Percentiles rank a stretch among this genome's conserved stretches.
phyloP scores from a whole-genome alignment of 2,329 filamentous ascomycete species.

The Emericellopsis cladophorae region DNA sequence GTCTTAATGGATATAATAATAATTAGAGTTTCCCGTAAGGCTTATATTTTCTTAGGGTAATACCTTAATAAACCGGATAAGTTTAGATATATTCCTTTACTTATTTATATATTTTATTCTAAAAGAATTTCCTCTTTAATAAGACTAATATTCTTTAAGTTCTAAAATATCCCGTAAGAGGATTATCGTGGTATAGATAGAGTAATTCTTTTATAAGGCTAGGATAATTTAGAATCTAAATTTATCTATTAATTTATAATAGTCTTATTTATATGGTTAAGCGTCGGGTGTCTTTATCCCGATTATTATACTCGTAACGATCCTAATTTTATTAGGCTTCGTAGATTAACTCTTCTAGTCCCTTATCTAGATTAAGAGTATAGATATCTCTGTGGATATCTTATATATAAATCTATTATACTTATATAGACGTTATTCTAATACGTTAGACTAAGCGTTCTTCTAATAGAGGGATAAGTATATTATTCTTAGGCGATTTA shows the following conservation, averaged over 20 bases:
- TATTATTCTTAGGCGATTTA: no score
- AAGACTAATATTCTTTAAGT: not conserved
- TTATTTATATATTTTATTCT: not conserved
- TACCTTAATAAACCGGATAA: not conserved
- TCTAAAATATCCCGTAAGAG: no score
- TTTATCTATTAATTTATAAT: not conserved
- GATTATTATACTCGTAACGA: conserved; percentile 3
- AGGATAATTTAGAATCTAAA: no score
- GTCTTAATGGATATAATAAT: no score
- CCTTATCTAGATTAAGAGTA: conserved; percentile 5
- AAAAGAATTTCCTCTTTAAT: not conserved
- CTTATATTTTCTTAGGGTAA: not conserved
- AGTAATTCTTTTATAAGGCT: no score
- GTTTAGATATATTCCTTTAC: not conserved
- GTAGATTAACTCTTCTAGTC: conserved; percentile 4
- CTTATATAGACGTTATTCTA: not conserved
- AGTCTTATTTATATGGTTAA: no score
- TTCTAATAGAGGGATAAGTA: not conserved
- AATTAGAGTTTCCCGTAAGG: no score
- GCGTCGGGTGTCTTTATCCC: not conserved
- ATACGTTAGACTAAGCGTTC: not conserved
- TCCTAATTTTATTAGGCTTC: conserved; percentile 3
- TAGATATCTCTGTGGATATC: conserved; percentile 5
- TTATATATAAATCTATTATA: not conserved
- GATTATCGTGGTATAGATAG: no score